phyloP scores from a whole-genome alignment of 2,329 filamentous ascomycete genomes.

The Colletotrichum sp. region DNA sequence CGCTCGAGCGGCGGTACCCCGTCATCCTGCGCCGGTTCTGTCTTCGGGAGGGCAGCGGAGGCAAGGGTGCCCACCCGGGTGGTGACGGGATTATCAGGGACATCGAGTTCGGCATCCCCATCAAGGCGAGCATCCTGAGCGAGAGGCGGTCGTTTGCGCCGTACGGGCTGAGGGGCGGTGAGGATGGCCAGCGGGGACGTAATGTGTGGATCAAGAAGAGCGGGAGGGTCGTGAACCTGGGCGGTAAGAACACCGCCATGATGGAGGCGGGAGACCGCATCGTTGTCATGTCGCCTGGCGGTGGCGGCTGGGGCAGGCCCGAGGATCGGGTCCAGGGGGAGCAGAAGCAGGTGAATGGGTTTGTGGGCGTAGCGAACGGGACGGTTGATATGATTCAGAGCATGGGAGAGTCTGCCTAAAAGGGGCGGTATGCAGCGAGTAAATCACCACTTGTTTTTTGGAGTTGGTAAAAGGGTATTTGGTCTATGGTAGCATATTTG shows the following conservation, averaged over 20 bases:
- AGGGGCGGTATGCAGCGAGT: background rate
- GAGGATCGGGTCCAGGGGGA: background rate
- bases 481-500: background rate
- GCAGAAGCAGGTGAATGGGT: background rate
- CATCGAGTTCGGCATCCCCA: constrained; percentile 73
- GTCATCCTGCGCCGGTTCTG: constrained; percentile 74
- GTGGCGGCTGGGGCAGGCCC: constrained; percentile 59
- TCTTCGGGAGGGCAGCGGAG: constrained; percentile 66
- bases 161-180: constrained; percentile 74
- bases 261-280: constrained; percentile 66
- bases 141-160: constrained; percentile 74
- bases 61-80: constrained; percentile 64
- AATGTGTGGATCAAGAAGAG: constrained; percentile 67
- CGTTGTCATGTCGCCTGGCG: constrained; percentile 65
- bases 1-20: constrained; percentile 79
- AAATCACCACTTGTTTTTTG: background rate
- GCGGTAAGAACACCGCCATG: constrained; percentile 64
- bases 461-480: background rate
- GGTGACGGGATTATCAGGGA: constrained; percentile 73
- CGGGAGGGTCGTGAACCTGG: constrained; percentile 54
- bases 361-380: constrained; percentile 11
- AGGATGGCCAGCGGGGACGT: constrained; percentile 68
- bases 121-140: constrained; percentile 73
- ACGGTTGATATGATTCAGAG: constrained; percentile 17
- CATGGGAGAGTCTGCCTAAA: constrained; percentile 12